These are phyloP conservation scores for Auricularia sp. DNA, from an alignment of 768 basidiomycete species.

Conservation along the genomic window DNA sequence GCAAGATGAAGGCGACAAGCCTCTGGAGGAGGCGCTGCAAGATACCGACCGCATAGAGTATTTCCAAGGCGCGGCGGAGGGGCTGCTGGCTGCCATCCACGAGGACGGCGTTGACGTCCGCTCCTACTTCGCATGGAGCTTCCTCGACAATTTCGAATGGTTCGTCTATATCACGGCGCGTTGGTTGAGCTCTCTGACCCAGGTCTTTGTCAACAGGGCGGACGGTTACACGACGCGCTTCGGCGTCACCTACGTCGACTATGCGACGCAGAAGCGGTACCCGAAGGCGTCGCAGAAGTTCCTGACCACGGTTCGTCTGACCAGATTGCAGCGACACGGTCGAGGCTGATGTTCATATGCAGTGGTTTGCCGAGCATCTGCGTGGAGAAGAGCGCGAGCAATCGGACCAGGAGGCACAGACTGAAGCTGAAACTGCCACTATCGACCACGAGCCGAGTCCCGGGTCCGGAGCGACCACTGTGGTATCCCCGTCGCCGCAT, in stretches of 20 bases:
- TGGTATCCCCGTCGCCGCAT: not conserved
- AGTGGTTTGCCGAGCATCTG: not conserved
- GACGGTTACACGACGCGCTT: slow-evolving; percentile 61
- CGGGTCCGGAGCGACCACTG: not conserved
- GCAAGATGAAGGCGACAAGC: slow-evolving; percentile 47
- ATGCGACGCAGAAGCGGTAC: slow-evolving; percentile 52
- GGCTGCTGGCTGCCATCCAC: slow-evolving; percentile 44
- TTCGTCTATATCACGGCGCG: slow-evolving; percentile 1
- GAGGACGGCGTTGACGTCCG: slow-evolving; percentile 55
- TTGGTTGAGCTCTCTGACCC: not conserved
- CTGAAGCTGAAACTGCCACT: not conserved
- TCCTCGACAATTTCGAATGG: slow-evolving; percentile 69
- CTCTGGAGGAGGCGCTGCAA: slow-evolving; percentile 41
- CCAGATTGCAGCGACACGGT: not conserved
- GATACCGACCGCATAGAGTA: slow-evolving; percentile 60
- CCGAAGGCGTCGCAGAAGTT: slow-evolving; percentile 55
- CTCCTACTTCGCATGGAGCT: slow-evolving; percentile 61
- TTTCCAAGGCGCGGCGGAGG: slow-evolving; percentile 47
- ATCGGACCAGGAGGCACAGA: not conserved
- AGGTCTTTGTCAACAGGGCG: slow-evolving; percentile 26
- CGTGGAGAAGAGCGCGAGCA: not conserved
- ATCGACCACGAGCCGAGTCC: not conserved
- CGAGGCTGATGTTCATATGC: not conserved
- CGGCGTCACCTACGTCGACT: slow-evolving; percentile 63
- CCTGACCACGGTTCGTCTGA: slow-evolving; percentile 36